Percentiles rank a stretch among this genome's conserved stretches.
Evolutionary conservation across 768 basidiomycete species (phyloP).

Genomic region (Tulasnella sp.): DNA sequence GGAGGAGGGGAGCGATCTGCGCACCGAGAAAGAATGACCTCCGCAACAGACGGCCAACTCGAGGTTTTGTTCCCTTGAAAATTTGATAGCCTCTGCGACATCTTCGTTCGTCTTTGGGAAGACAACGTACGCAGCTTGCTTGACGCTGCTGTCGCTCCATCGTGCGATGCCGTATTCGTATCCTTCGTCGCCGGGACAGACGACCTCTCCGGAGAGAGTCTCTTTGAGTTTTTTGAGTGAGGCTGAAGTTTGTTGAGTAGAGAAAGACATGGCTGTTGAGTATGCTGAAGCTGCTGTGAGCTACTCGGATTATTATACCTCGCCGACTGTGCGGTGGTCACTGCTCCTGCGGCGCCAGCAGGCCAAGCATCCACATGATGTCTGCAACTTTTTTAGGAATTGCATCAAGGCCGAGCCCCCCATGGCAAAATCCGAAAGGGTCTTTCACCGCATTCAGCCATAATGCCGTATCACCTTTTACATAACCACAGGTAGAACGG

Average conservation of each 20-base stretch:
- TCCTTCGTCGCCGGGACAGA: background rate
- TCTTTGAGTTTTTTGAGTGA: background rate
- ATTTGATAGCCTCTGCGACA: slow-evolving; percentile 11
- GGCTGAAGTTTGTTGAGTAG: background rate
- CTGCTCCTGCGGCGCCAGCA: background rate
- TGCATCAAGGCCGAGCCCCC: background rate
- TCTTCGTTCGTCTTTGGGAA: slow-evolving; percentile 10
- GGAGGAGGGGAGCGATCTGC: slow-evolving; percentile 43
- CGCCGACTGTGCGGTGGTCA: background rate
- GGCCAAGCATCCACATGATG: too few relatives aligned
- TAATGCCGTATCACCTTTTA: too few relatives aligned
- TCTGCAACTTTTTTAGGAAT: background rate
- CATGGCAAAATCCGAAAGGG: background rate
- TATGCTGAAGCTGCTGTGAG: background rate
- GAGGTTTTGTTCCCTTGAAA: background rate
- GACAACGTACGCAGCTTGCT: slow-evolving; percentile 31
- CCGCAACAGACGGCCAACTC: slow-evolving; percentile 44
- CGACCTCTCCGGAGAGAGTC: background rate
- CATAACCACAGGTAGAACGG: too few relatives aligned
- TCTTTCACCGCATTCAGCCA: too few relatives aligned
- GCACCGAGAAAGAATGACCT: slow-evolving; percentile 52
- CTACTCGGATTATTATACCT: background rate
- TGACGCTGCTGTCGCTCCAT: background rate
- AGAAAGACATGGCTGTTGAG: background rate
- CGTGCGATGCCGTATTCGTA: slow-evolving; percentile 26